Evolutionary conservation across 2,329 filamentous ascomycete genomes (phyloP).

Genomic region (Colletotrichum limetticola): DNA sequence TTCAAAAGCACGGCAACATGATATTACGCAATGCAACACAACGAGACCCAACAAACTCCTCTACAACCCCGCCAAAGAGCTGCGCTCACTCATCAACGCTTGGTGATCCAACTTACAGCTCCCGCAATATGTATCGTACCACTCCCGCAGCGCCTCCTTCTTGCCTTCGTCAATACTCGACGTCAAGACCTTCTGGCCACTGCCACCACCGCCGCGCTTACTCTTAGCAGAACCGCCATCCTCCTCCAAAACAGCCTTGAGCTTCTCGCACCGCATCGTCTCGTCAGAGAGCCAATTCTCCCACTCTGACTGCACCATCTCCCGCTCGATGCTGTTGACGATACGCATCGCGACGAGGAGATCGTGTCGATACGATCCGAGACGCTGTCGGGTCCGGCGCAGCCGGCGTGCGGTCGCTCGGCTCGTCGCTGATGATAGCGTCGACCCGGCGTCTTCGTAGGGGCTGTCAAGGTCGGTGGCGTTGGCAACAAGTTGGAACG

Average conservation of each 20-base stretch:
- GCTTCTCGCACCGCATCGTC: conserved; percentile 76
- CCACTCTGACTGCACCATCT: conserved; percentile 89
- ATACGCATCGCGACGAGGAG: conserved; percentile 90
- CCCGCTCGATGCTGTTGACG: conserved; percentile 88
- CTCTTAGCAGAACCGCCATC: conserved; percentile 27
- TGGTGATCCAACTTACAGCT: conserved; percentile 62
- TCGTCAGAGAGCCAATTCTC: conserved; percentile 92
- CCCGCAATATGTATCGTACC: conserved; percentile 66
- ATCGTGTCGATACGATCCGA: conserved; percentile 89
- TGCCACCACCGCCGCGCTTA: conserved; percentile 11
- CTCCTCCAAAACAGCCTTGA: conserved; percentile 56
- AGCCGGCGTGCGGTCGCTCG: conserved; percentile 72
- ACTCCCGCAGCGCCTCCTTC: conserved; percentile 53
- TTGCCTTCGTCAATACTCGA: conserved; percentile 40
- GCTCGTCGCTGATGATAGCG: conserved; percentile 59
- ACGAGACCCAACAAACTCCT: neutral
- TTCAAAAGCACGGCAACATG: neutral
- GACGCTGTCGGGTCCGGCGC: conserved; percentile 81
- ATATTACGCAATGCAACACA: neutral
- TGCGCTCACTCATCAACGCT: conserved; percentile 37
- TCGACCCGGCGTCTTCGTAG: conserved; percentile 61
- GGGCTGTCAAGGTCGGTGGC: conserved; percentile 67
- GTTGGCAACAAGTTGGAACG: conserved; percentile 70
- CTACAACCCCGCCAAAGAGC: conserved; percentile 22
- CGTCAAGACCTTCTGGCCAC: conserved; percentile 36